These are phyloP conservation scores for Firmiana major DNA, from an alignment of 345 rosid genomes.

Conservation along the genomic window DNA sequence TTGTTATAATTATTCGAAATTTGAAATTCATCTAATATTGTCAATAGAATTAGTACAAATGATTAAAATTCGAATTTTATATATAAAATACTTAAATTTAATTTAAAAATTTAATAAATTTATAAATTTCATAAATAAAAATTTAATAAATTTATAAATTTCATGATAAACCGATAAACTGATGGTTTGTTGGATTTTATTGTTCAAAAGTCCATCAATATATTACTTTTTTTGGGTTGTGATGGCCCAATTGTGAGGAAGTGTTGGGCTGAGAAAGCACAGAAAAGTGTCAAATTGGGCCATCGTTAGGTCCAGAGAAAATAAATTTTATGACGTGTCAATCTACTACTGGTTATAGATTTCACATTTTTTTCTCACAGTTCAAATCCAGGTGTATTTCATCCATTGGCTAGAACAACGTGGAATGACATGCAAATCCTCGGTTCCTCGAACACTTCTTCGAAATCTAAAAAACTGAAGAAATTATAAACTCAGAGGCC, in stretches of 20 bases:
- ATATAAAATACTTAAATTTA: too few relatives aligned
- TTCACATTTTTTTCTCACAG: not conserved
- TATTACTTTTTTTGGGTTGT: too few relatives aligned
- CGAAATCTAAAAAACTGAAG: not conserved
- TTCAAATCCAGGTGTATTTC: slow-evolving; percentile 35
- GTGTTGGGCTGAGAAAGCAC: not conserved
- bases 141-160: too few relatives aligned
- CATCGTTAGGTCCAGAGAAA: not conserved
- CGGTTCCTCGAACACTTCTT: not conserved
- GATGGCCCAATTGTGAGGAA: not conserved
- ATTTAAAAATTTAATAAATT: too few relatives aligned
- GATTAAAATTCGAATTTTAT: too few relatives aligned
- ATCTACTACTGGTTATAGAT: not conserved
- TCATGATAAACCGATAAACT: too few relatives aligned
- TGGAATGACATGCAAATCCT: slow-evolving; percentile 35
- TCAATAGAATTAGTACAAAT: too few relatives aligned
- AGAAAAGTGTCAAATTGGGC: not conserved
- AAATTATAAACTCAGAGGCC: not conserved
- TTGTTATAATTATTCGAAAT: too few relatives aligned
- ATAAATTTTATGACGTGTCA: slow-evolving; percentile 24
- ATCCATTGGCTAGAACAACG: slow-evolving; percentile 43
- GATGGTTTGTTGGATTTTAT: too few relatives aligned
- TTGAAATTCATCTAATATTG: too few relatives aligned
- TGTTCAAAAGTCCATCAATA: too few relatives aligned
- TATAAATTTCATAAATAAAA: too few relatives aligned